Conservation (phyloP, 257 asterid genomes). For the Lithospermum erythrorhizon region DNA sequence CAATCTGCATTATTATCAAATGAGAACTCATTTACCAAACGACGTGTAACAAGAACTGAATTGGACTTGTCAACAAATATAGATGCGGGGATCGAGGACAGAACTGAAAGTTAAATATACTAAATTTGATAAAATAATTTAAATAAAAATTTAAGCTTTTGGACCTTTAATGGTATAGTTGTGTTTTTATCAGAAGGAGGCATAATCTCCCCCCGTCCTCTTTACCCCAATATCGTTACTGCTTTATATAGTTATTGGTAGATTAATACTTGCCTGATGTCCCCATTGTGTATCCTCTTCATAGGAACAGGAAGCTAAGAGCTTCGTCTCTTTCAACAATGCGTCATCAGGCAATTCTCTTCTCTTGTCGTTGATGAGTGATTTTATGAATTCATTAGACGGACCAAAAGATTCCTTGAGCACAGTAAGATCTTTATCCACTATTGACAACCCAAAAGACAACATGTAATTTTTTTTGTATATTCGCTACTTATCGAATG, state of each 20-base stretch:
- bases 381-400: conserved; percentile 40
- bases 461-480: no score
- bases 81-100: background rate
- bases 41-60: background rate
- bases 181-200: no score
- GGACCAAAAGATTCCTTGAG: conserved; percentile 39
- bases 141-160: no score
- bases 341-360: background rate
- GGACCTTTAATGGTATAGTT: no score
- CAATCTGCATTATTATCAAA: conserved; percentile 12
- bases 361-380: conserved; percentile 16
- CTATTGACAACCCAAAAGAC: no score
- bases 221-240: no score
- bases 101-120: no score
- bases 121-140: background rate
- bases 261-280: conserved; percentile 30
- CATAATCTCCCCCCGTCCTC: no score
- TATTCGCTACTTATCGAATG: no score
- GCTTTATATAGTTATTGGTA: no score
- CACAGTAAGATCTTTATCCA: conserved; percentile 23
- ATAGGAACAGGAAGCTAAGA: conserved; percentile 40
- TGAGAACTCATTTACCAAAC: background rate
- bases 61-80: background rate
- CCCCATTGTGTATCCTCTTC: conserved; percentile 53
- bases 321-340: conserved; percentile 19